A percentile compares a stretch with the other conserved stretches of the same genome.
These are phyloP conservation scores for Ceratobasidium sp. DNA, from an alignment of 1,284 basidiomycete species.

Conservation along the genomic window DNA sequence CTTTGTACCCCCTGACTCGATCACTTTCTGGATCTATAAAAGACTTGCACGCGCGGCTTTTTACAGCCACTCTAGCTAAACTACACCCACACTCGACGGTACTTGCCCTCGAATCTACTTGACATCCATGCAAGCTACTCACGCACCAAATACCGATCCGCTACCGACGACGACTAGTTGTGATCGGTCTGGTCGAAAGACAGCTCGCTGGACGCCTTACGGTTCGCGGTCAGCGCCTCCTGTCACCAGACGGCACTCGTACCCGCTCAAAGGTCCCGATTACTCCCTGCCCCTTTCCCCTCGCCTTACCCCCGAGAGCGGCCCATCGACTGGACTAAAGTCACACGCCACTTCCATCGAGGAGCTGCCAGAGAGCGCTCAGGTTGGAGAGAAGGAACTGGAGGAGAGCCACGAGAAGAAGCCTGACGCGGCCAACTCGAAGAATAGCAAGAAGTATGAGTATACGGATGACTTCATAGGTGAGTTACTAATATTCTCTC, in stretches of 20 bases:
- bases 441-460: slow-evolving; percentile 32
- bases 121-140: slow-evolving; percentile 6
- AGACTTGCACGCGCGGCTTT: slow-evolving; percentile 4
- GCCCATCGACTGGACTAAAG: slow-evolving; percentile 10
- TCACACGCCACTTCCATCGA: slow-evolving; percentile 15
- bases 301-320: slow-evolving; percentile 26
- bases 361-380: slow-evolving; percentile 9
- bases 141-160: slow-evolving; percentile 32
- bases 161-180: slow-evolving; percentile 17
- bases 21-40: slow-evolving; percentile 3
- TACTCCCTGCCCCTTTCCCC: slow-evolving; percentile 32
- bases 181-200: slow-evolving; percentile 25
- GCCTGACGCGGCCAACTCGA: neutral
- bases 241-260: slow-evolving; percentile 20
- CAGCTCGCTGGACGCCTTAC: slow-evolving; percentile 29
- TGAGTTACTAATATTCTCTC: neutral
- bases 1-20: slow-evolving; percentile 30
- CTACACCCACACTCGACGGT: neutral
- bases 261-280: neutral
- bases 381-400: slow-evolving; percentile 2
- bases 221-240: slow-evolving; percentile 35
- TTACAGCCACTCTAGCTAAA: neutral
- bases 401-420: slow-evolving; percentile 27
- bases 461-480: slow-evolving; percentile 39
- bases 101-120: neutral